Conservation (phyloP, 805 yeast genomes). For the Metschnikowia orientalis region DNA sequence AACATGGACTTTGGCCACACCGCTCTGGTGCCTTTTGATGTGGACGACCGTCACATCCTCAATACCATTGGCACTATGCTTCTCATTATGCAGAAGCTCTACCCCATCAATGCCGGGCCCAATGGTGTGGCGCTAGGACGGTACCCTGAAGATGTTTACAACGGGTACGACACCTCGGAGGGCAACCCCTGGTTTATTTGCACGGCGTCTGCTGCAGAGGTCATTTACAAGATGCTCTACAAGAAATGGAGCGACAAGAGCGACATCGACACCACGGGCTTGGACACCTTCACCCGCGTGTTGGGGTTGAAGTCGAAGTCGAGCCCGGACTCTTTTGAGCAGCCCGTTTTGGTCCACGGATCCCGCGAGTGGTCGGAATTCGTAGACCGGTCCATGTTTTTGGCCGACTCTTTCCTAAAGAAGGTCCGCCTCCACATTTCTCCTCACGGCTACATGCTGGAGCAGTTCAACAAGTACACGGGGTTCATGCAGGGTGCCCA, state of each 20-base stretch:
- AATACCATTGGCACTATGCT: slow-evolving; percentile 62
- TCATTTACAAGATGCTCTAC: slow-evolving; percentile 52
- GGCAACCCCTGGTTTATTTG: slow-evolving; percentile 95
- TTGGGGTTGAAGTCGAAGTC: slow-evolving; percentile 7
- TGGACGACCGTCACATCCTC: slow-evolving; percentile 52
- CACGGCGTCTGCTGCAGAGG: slow-evolving; percentile 65
- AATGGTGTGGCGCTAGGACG: slow-evolving; percentile 75
- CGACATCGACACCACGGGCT: slow-evolving; percentile 38
- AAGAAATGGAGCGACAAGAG: slow-evolving; percentile 35
- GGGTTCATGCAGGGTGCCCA: slow-evolving; percentile 89
- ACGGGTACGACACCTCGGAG: slow-evolving; percentile 64
- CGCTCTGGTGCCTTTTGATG: slow-evolving; percentile 56
- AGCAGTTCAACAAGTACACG: slow-evolving; percentile 75
- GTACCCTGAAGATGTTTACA: slow-evolving; percentile 88
- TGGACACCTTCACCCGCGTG: slow-evolving; percentile 14
- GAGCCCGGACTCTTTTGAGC: slow-evolving; percentile 13
- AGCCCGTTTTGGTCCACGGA: slow-evolving; percentile 30
- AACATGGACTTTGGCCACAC: slow-evolving; percentile 27
- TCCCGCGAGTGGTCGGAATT: slow-evolving; percentile 45
- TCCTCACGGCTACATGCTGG: slow-evolving; percentile 70
- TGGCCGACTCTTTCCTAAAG: slow-evolving; percentile 64
- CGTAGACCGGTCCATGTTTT: slow-evolving; percentile 43
- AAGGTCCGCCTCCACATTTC: slow-evolving; percentile 58
- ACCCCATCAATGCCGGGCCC: slow-evolving; percentile 62
- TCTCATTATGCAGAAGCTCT: slow-evolving; percentile 65